Evolutionary conservation across 75 land plant species (phyloP), one percentile per base, ranked within the genome.

Genomic region (Selaginella moellendorffii): DNA sequence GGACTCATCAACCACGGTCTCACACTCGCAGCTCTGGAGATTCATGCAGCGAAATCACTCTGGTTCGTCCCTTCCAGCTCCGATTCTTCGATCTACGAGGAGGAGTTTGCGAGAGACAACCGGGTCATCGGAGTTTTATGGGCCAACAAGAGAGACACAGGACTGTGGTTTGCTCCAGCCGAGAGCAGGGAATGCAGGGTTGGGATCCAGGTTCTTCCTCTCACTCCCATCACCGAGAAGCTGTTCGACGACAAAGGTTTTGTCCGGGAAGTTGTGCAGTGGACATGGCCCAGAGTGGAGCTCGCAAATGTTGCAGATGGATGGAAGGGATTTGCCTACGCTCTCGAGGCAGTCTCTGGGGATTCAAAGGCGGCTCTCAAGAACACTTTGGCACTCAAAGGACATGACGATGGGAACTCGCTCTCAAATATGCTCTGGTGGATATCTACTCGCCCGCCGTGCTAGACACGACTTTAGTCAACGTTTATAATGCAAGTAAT

Each of bases 241-340:
- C 29, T 88, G 69, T 88, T 93, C 42, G 42, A 76, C 17, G 87
- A 93, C 67, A 46, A 60, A 21, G 67, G 31, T 0, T 93, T 77
- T 61, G 83, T 56, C 42, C 78, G 61, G 66, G 71, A 88, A 68
- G 72, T 88, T 22, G 96, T 93, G 68, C 68, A 76, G 14, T 93
- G 98, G 98, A 63, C 86, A 26, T 53, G 69, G 65, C 80, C 88
- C 0, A 74, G 81, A 10, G 36, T 92, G 63, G 30, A 20, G 12
- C 54, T 83, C 36, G 78, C 71, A 2, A 95, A 81, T 2, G 84
- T 85, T 1, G 80, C 76, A 27, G 98, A 93, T 53, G 96, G 86
- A 5, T 93, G 98, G 98, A 79, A 84, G 68, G 96, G 97, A 1
- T 92, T 87, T 66, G 77, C 83, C 2, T 92, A 81, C 69, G 84